Base-by-base conservation (phyloP, 2,329 filamentous ascomycete genomes). In the Sarocladiaceae sp. region DNA sequence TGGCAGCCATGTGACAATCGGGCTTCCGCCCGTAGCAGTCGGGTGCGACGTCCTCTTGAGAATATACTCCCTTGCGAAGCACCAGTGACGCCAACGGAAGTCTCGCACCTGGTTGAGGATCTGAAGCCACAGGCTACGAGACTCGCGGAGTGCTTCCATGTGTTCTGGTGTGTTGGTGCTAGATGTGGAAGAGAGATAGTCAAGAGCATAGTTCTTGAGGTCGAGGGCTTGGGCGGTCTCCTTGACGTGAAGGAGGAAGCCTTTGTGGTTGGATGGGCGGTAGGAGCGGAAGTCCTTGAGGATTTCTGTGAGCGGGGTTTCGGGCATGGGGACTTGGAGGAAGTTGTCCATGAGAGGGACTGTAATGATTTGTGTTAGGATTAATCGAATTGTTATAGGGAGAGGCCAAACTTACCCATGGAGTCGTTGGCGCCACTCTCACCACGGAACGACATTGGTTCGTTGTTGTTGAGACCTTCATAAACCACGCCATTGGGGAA, bases 381-480 rank as follows among this genome's bases (percentile, higher is more conserved):
- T 15, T 33, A 35, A 11, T 5, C 10, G 35, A 26, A 12, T 4
- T 15, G 6, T 29, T 4, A 13, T 6, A 37, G 18, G 31, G 37
- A 37, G 28, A 17, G 7, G 18, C 6, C 3, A 35, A 20, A 18
- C 29, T 36, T 50, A 50, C 47, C 47, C 78, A 97, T 97, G 72
- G 86, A 88, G 73, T 97, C 93, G 66, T 97, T 97, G 59, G 93
- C 93, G 39, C 93, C 93, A 48, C 86, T 91, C 73, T 97, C 93
- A 59, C 93, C 93, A 28, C 93, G 86, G 80, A 97, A 97, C 52
- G 80, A 86, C 66, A 90, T 73, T 3, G 88, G 87, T 26, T 54
- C 54, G 55, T 70, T 69, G 54, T 87, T 83, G 58, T 86, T 86
- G 55, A 93, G 81, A 8, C 90, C 91, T 66, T 95, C 87, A 67